Conservation (phyloP, 768 basidiomycete genomes). For the Auricularia cornea region DNA sequence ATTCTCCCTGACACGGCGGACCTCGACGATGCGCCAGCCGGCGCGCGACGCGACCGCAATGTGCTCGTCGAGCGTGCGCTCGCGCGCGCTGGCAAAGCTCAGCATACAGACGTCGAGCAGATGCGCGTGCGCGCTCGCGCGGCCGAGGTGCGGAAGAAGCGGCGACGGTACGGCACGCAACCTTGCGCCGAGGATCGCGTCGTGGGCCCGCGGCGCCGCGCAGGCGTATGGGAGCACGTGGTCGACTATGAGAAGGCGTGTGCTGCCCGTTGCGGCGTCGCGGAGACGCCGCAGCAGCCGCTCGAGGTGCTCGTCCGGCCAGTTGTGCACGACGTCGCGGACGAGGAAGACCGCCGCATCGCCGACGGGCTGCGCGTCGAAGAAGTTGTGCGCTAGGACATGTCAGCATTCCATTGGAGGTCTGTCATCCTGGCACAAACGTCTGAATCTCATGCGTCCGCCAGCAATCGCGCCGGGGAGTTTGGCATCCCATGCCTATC, state of each 20-base stretch:
- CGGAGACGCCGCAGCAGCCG: constrained; percentile 40
- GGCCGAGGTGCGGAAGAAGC: constrained; percentile 64
- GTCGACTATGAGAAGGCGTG: constrained; percentile 61
- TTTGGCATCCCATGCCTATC: constrained; percentile 50
- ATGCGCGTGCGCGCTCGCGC: constrained; percentile 59
- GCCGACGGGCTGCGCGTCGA: constrained; percentile 44
- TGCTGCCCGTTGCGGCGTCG: constrained; percentile 32
- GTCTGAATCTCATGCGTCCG: constrained; percentile 47
- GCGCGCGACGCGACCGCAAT: too few species aligned
- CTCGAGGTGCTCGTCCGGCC: constrained; percentile 52
- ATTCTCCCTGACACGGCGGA: too few species aligned
- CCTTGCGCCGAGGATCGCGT: constrained; percentile 25
- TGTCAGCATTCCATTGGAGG: neutral
- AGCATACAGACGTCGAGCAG: constrained; percentile 46
- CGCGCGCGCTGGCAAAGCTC: neutral
- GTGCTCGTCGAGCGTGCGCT: neutral
- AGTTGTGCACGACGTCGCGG: constrained; percentile 68
- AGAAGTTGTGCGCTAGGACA: constrained; percentile 61
- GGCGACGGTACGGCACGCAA: constrained; percentile 37
- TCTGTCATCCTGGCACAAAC: constrained; percentile 20
- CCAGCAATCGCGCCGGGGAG: constrained; percentile 49
- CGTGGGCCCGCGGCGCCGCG: constrained; percentile 31
- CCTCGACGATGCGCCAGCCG: too few species aligned
- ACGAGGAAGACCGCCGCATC: constrained; percentile 51
- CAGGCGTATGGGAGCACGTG: constrained; percentile 64